Conservation (phyloP, 345 rosid species). For the Brassica incana region DNA sequence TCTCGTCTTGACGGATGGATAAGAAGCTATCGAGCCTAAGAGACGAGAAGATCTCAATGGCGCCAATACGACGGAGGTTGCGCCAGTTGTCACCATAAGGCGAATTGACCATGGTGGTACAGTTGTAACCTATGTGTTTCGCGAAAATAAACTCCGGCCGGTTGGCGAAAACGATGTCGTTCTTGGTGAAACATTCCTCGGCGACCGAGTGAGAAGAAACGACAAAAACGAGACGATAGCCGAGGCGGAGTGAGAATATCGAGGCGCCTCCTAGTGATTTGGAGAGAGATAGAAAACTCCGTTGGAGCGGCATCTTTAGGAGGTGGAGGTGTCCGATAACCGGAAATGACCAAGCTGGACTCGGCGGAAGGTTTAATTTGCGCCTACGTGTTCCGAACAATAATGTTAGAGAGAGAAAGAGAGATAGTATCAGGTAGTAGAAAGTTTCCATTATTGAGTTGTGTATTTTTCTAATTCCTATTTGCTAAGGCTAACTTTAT, state of each 20-base stretch:
- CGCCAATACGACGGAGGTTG: constrained; percentile 49
- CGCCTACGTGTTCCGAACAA: constrained; percentile 2
- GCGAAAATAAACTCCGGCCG: constrained; percentile 31
- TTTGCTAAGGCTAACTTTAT: background rate
- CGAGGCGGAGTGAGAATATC: constrained; percentile 47
- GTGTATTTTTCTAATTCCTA: too few relatives aligned
- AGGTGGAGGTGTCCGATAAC: constrained; percentile 34
- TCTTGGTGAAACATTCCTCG: constrained; percentile 47
- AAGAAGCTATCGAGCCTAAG: constrained; percentile 38
- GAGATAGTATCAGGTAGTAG: background rate
- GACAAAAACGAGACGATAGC: constrained; percentile 41
- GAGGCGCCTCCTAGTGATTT: constrained; percentile 38
- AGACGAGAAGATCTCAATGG: constrained; percentile 46
- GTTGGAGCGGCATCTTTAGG: constrained; percentile 34
- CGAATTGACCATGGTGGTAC: constrained; percentile 31
- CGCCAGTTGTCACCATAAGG: constrained; percentile 59
- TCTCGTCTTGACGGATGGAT: constrained; percentile 41
- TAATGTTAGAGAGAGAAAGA: background rate
- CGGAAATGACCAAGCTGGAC: constrained; percentile 32
- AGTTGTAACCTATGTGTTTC: constrained; percentile 42
- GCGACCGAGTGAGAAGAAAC: constrained; percentile 42
- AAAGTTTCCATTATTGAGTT: constrained; percentile 12
- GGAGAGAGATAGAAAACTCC: constrained; percentile 14
- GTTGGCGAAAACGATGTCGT: constrained; percentile 53
- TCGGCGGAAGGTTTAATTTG: constrained; percentile 45